phyloP scores from a whole-genome alignment of 2,329 filamentous ascomycete genomes.

The Venturiaceae sp. region DNA sequence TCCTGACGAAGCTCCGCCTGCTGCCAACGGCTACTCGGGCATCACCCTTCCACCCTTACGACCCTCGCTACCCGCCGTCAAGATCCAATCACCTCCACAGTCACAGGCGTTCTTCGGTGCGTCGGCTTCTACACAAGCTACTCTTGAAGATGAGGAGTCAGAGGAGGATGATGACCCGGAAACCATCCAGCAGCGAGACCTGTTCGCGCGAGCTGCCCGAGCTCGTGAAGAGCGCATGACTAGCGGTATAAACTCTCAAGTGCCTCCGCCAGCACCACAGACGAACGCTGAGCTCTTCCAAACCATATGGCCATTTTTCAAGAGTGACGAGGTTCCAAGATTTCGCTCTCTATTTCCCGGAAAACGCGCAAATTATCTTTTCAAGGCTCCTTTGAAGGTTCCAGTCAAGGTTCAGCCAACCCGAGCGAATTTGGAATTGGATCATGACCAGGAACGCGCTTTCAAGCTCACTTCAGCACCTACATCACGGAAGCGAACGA shows the following conservation, averaged over 20 bases:
- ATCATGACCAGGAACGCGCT: constrained; percentile 73
- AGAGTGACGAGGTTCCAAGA: constrained; percentile 61
- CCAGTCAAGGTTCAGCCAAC: constrained; percentile 76
- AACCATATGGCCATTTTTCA: constrained; percentile 72
- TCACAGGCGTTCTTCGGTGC: background rate
- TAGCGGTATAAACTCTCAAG: background rate
- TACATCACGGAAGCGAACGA: constrained; percentile 33
- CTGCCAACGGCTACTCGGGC: background rate
- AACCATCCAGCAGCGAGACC: constrained; percentile 17
- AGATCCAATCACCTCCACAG: constrained; percentile 11
- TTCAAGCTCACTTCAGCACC: constrained; percentile 66
- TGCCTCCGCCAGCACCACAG: constrained; percentile 55
- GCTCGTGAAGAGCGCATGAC: constrained; percentile 5
- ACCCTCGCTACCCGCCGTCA: background rate
- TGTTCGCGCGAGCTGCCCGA: constrained; percentile 18
- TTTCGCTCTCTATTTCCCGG: constrained; percentile 79
- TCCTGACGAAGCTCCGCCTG: constrained; percentile 13
- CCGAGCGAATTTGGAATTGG: constrained; percentile 81
- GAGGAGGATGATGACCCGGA: constrained; percentile 17
- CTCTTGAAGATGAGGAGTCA: constrained; percentile 13
- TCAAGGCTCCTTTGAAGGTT: constrained; percentile 68
- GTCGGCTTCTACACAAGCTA: constrained; percentile 6
- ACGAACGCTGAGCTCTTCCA: constrained; percentile 67
- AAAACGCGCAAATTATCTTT: constrained; percentile 66
- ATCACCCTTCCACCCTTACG: background rate